Evolutionary conservation across 1,139 yeast genomes (phyloP), one percentile per base, ranked within the genome.

Genomic region (Candida sanyaensis): DNA sequence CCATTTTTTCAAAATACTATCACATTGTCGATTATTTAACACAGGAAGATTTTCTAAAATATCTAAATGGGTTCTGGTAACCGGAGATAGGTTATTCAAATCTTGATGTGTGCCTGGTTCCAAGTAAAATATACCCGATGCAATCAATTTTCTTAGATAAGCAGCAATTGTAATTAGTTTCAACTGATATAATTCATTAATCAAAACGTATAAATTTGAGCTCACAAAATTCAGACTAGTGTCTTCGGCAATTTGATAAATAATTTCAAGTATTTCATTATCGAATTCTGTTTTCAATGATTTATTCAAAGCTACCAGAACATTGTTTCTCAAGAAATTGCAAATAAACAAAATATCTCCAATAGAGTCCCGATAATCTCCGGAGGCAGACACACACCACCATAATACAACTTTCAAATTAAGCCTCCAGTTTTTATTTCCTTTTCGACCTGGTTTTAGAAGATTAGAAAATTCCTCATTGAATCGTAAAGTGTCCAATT

Each of bases 101-200:
- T 50, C 49, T 5, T 51, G 50, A 13, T 51, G 55, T 9, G 55
- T 48, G 3, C 61, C 65, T 1, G 67, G 67, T 4, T 74, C 66
- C 6, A 78, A 61, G 61, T 86, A 89, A 44, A 90, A 78, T 0
- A 88, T 73, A 4, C 97, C 97, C 1, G 95, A 85, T 4, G 97
- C 90, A 45, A 91, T 90, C 33, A 90, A 68, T 54, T 86, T 81
- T 58, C 97, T 71, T 49, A 90, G 71, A 57, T 90, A 91, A 0
- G 88, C 78, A 0, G 92, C 83, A 2, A 86, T 78, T 1, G 81
- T 69, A 30, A 85, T 74, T 26, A 84, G 63, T 42, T 78, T 77
- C 42, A 78, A 63, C 36, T 73, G 76, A 43, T 77, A 74, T 8
- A 86, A 63, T 57, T 83, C 87, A 52, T 81, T 77, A 21, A 86